A percentile compares a stretch with the other conserved stretches of the same genome.
These are phyloP conservation scores for Yamadazyma paraphyllophila DNA, from an alignment of 805 yeast species.

Conservation along the genomic window DNA sequence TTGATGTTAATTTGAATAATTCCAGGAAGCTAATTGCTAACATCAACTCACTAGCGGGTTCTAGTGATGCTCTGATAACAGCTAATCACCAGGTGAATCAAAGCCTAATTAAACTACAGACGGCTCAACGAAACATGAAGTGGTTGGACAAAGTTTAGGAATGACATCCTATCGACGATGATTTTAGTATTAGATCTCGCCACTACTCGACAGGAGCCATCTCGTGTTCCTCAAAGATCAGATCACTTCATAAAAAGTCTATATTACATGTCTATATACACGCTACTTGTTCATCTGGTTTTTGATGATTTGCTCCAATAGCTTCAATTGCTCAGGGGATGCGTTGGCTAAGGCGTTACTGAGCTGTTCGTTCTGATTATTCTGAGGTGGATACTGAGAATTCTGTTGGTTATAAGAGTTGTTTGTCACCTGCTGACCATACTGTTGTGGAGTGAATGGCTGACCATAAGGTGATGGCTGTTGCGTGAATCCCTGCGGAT, in stretches of 20 bases:
- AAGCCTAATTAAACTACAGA: constrained; percentile 6
- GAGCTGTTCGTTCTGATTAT: constrained; percentile 4
- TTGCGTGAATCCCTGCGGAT: constrained; percentile 1
- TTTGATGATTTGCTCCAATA: constrained; percentile 23
- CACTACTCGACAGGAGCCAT: no score
- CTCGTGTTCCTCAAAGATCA: no score
- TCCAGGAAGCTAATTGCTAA: constrained; percentile 27
- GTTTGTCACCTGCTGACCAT: no score
- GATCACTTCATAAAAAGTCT: neutral
- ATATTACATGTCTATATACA: constrained; percentile 6
- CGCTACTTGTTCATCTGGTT: constrained; percentile 19
- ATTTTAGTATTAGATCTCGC: no score
- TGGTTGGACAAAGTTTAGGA: constrained; percentile 9
- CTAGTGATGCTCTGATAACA: constrained; percentile 1
- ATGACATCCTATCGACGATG: neutral
- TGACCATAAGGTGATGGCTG: constrained; percentile 4
- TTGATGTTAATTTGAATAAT: constrained; percentile 34
- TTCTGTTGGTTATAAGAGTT: no score
- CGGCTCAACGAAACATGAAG: constrained; percentile 6
- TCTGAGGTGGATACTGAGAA: constrained; percentile 1
- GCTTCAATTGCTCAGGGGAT: constrained; percentile 23
- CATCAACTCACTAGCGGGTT: constrained; percentile 7
- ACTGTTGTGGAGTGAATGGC: constrained; percentile 4
- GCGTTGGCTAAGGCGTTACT: constrained; percentile 15
- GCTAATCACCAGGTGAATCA: constrained; percentile 4